Conservation (phyloP, 108 stramenopile species). For the Conticribra weissflogii region DNA sequence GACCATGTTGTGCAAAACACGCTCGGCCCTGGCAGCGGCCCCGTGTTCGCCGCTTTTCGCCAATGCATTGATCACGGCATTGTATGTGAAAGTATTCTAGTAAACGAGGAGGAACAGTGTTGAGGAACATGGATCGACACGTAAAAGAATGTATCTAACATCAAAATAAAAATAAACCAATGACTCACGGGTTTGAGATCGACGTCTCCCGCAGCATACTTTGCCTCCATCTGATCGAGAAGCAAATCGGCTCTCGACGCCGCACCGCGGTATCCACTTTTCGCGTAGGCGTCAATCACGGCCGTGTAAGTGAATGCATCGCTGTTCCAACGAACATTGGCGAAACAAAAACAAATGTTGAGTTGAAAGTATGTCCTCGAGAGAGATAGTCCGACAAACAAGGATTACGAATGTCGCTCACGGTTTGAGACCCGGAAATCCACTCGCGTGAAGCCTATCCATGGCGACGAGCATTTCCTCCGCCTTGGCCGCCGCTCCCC, state of each 20-base stretch:
- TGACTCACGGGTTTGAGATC: constrained; percentile 61
- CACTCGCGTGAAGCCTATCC: constrained; percentile 72
- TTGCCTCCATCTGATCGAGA: constrained; percentile 87
- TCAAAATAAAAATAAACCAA: too few species aligned
- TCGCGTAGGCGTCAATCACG: constrained; percentile 83
- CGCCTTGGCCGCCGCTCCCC: constrained; percentile 82
- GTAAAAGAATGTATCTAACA: not conserved
- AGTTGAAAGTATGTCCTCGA: too few species aligned
- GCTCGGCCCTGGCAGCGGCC: constrained; percentile 55
- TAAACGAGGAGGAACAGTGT: too few species aligned
- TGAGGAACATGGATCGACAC: too few species aligned
- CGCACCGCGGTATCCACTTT: constrained; percentile 85
- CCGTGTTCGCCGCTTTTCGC: constrained; percentile 70
- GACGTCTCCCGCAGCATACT: constrained; percentile 78
- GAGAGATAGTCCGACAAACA: not conserved
- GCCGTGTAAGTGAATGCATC: constrained; percentile 88
- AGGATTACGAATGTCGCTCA: not conserved
- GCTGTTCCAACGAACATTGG: not conserved
- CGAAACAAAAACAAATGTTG: too few species aligned
- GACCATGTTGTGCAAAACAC: constrained; percentile 63
- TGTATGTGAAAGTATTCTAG: constrained; percentile 84
- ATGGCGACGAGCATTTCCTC: constrained; percentile 88
- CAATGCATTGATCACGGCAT: constrained; percentile 80
- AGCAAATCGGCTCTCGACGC: constrained; percentile 81
- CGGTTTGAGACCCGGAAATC: constrained; percentile 81